Percentiles rank a stretch among this genome's conserved stretches.
Conservation (phyloP, 768 basidiomycete species). For the Podaxis sp. region DNA sequence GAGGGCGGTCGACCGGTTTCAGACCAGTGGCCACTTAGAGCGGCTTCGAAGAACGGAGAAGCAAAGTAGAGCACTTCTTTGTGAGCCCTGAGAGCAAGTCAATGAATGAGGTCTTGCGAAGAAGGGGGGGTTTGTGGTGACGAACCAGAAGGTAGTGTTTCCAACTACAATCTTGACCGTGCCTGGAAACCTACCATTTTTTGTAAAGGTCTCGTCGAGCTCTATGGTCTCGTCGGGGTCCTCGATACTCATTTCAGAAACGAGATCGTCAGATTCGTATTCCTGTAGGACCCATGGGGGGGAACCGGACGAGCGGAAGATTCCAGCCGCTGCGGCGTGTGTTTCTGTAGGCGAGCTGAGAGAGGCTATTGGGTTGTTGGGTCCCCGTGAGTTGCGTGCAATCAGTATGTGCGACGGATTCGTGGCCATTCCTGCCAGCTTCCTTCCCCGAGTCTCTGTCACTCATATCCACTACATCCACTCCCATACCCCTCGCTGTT, state of each 20-base stretch:
- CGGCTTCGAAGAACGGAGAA: conserved; percentile 93
- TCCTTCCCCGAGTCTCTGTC: background rate
- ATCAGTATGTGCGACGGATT: conserved; percentile 89
- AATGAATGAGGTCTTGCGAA: conserved; percentile 1
- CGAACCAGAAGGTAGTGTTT: conserved; percentile 86
- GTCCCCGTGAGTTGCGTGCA: conserved; percentile 77
- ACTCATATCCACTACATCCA: background rate
- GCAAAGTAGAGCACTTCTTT: conserved; percentile 90
- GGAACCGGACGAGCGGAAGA: conserved; percentile 77
- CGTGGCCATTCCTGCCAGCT: conserved; percentile 43
- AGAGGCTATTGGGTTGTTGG: conserved; percentile 70
- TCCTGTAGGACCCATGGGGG: conserved; percentile 80
- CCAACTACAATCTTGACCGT: conserved; percentile 91
- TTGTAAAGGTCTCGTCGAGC: conserved; percentile 75
- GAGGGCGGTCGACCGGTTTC: conserved; percentile 80
- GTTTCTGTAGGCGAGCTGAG: conserved; percentile 86
- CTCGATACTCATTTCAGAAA: conserved; percentile 64
- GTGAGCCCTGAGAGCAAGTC: conserved; percentile 60
- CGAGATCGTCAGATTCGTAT: conserved; percentile 63
- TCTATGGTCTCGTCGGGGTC: conserved; percentile 71
- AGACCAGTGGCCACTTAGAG: conserved; percentile 88
- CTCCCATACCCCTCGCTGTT: background rate
- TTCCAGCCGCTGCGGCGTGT: conserved; percentile 80
- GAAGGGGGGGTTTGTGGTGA: conserved; percentile 5
- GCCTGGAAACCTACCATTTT: conserved; percentile 65